phyloP scores from a whole-genome alignment of 2,329 filamentous ascomycete genomes.

The Leptographium wingfieldii region DNA sequence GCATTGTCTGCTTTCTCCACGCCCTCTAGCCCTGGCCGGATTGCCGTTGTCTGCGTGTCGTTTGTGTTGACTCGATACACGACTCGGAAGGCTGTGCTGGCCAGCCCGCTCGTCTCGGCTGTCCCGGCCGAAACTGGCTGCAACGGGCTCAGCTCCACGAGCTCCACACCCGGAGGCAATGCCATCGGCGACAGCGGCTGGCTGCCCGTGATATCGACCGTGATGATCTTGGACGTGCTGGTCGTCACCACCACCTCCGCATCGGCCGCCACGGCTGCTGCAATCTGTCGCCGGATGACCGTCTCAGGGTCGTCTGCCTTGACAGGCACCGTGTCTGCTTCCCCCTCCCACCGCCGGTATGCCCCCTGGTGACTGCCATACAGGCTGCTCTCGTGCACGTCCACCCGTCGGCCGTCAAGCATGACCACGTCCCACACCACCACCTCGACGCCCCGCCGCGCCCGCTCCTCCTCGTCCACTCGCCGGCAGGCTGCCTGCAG shows the following conservation, averaged over 20 bases:
- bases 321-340: no score
- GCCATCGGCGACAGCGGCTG: slow-evolving; percentile 36
- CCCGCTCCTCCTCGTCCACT: slow-evolving; percentile 35
- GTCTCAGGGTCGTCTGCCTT: slow-evolving; percentile 26
- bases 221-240: slow-evolving; percentile 49
- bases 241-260: slow-evolving; percentile 47
- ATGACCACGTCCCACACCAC: slow-evolving; percentile 56
- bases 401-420: slow-evolving; percentile 43
- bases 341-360: slow-evolving; percentile 5
- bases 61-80: slow-evolving; percentile 37
- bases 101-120: slow-evolving; percentile 13
- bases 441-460: slow-evolving; percentile 37
- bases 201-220: slow-evolving; percentile 48
- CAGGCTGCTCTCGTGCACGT: slow-evolving; percentile 29
- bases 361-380: slow-evolving; percentile 19
- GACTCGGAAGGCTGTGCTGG: slow-evolving; percentile 34
- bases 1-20: no score
- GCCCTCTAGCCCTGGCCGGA: not conserved
- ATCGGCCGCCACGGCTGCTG: slow-evolving; percentile 39
- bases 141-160: slow-evolving; percentile 35
- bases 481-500: slow-evolving; percentile 45
- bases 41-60: not conserved
- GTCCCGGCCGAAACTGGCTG: slow-evolving; percentile 6
- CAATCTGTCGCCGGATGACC: slow-evolving; percentile 39
- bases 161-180: slow-evolving; percentile 44